Conservation (phyloP, 1,284 basidiomycete genomes). For the Trametes pubescens region DNA sequence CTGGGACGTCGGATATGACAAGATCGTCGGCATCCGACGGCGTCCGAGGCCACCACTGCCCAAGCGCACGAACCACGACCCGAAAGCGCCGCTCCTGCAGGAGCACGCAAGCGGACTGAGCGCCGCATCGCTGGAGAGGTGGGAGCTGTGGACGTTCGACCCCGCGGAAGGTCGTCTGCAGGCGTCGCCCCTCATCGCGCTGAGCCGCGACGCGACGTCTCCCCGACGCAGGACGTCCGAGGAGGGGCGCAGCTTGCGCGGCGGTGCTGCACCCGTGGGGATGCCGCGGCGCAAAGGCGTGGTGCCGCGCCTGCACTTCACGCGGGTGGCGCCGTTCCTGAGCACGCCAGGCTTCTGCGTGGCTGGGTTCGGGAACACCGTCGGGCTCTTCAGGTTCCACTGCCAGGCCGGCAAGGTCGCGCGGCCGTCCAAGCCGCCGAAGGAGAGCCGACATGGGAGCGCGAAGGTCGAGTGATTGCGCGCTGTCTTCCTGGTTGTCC, state of each 20-base stretch:
- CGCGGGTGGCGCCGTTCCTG: constrained; percentile 71
- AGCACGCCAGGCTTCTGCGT: constrained; percentile 58
- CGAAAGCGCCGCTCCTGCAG: constrained; percentile 24
- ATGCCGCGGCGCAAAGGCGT: constrained; percentile 27
- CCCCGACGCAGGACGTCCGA: constrained; percentile 20
- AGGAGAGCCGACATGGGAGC: constrained; percentile 22
- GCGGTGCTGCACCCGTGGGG: constrained; percentile 16
- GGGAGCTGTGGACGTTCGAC: constrained; percentile 84
- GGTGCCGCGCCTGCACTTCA: constrained; percentile 76
- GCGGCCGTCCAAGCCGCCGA: constrained; percentile 22
- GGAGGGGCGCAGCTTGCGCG: constrained; percentile 30
- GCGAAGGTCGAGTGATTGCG: constrained; percentile 22
- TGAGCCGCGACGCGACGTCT: constrained; percentile 43
- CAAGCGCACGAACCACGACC: constrained; percentile 35
- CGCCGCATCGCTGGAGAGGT: constrained; percentile 70
- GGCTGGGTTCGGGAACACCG: constrained; percentile 83
- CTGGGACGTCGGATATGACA: constrained; percentile 68
- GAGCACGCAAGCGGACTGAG: constrained; percentile 58
- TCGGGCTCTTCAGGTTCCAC: constrained; percentile 62
- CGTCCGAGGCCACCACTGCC: constrained; percentile 56
- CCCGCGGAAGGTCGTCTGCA: constrained; percentile 56
- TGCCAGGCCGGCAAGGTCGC: neutral
- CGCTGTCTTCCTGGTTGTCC: neutral
- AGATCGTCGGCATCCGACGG: constrained; percentile 71
- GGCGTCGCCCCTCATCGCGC: constrained; percentile 57